A percentile compares a stretch with the other conserved stretches of the same genome.
phyloP scores from a whole-genome alignment of 1,284 basidiomycete species.

The Cryptococcus sp. region DNA sequence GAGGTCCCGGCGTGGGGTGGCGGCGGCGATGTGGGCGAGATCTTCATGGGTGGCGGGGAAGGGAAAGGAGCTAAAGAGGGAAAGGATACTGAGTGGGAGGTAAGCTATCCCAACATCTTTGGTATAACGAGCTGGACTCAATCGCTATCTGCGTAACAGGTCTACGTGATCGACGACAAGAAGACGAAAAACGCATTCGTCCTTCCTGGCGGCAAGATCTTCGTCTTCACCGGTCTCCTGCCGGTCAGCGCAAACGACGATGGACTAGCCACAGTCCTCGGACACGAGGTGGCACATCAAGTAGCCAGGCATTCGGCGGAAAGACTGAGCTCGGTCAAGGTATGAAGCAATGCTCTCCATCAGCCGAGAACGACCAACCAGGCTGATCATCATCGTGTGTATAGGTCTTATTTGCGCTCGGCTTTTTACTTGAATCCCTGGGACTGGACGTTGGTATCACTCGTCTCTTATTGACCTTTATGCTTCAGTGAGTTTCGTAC shows the following conservation, averaged over 20 bases:
- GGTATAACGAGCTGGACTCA: constrained; percentile 41
- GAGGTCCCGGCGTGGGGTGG: constrained; percentile 36
- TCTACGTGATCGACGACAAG: constrained; percentile 77
- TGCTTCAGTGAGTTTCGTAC: constrained; percentile 58
- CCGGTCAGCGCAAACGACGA: constrained; percentile 76
- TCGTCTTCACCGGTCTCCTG: constrained; percentile 88
- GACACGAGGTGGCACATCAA: constrained; percentile 88
- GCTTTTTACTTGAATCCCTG: constrained; percentile 59
- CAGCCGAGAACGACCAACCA: too few species aligned
- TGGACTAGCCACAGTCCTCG: constrained; percentile 81
- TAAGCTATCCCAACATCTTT: constrained; percentile 18
- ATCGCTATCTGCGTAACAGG: constrained; percentile 57
- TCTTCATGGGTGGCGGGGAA: constrained; percentile 33
- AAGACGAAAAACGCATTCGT: constrained; percentile 79
- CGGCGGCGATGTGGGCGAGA: constrained; percentile 31
- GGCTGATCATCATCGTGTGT: too few species aligned
- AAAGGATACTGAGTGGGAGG: constrained; percentile 56
- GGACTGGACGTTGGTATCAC: constrained; percentile 64
- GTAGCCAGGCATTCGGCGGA: constrained; percentile 78
- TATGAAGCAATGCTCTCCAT: constrained; percentile 33
- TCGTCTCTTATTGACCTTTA: constrained; percentile 57
- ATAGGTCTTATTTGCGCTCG: constrained; percentile 58
- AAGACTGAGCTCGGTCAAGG: constrained; percentile 62
- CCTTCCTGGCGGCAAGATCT: constrained; percentile 70
- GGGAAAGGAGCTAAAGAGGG: constrained; percentile 28